phyloP scores from a whole-genome alignment of 2,329 filamentous ascomycete genomes.

The Beauveria brongniartii region DNA sequence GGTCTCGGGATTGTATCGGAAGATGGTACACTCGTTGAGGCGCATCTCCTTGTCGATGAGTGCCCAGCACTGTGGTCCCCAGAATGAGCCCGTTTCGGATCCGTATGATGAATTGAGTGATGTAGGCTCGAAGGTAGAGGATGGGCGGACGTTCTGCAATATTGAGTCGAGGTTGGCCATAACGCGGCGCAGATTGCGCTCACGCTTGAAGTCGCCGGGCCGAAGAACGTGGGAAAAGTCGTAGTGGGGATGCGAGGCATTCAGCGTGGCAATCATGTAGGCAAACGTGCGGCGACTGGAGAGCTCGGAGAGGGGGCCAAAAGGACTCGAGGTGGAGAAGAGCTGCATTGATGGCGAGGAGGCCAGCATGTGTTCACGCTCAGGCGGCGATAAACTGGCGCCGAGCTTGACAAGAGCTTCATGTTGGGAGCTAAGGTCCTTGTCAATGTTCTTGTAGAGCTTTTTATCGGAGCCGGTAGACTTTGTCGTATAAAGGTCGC shows the following conservation, averaged over 20 bases:
- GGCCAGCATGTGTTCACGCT: conserved; percentile 60
- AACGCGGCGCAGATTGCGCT: conserved; percentile 69
- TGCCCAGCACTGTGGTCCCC: conserved; percentile 88
- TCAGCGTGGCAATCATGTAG: conserved; percentile 91
- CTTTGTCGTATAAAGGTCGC: conserved; percentile 96
- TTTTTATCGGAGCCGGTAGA: conserved; percentile 94
- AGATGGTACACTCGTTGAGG: conserved; percentile 79
- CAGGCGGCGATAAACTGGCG: conserved; percentile 77
- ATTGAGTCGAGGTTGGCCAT: conserved; percentile 86
- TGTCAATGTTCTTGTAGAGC: conserved; percentile 90
- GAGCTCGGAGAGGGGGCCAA: conserved; percentile 81
- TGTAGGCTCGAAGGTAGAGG: conserved; percentile 32
- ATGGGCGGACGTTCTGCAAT: conserved; percentile 75
- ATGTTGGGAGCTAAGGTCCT: conserved; percentile 84
- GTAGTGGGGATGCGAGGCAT: conserved; percentile 85
- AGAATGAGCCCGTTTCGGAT: conserved; percentile 51
- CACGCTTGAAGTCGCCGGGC: conserved; percentile 81
- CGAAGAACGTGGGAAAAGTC: conserved; percentile 91
- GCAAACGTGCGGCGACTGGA: conserved; percentile 88
- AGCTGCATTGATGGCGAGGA: conserved; percentile 51
- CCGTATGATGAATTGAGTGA: conserved; percentile 34
- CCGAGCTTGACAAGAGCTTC: conserved; percentile 80
- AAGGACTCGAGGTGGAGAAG: conserved; percentile 79
- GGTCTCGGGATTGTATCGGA: conserved; percentile 80
- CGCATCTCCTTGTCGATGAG: conserved; percentile 92